Conservation (phyloP, 2,329 filamentous ascomycete species). For the Nannizziopsis arthrosporioides region DNA sequence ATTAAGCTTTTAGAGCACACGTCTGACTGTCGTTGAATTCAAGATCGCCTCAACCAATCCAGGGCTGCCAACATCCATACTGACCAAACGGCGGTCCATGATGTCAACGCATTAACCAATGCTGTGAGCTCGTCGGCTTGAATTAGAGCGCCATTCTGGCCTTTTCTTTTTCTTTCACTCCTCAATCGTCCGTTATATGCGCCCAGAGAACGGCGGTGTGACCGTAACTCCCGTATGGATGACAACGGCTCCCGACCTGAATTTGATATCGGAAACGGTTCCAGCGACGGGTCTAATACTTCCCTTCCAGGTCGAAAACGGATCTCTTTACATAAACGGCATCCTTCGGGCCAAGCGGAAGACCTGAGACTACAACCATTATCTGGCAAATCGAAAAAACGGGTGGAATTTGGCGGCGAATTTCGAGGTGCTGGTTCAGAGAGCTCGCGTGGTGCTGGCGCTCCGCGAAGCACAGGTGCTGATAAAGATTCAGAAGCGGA, state of each 20-base stretch:
- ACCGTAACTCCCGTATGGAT: conserved; percentile 2
- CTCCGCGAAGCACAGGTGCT: background rate
- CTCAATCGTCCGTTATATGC: background rate
- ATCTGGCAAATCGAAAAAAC: conserved; percentile 2
- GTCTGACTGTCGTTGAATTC: too few species aligned
- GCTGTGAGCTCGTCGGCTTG: too few species aligned
- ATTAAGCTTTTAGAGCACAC: too few species aligned
- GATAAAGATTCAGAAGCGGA: conserved; percentile 24
- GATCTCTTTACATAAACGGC: background rate
- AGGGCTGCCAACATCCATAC: too few species aligned
- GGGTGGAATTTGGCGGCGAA: conserved; percentile 1
- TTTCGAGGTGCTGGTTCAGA: background rate
- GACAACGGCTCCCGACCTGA: background rate
- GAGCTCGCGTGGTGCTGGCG: background rate
- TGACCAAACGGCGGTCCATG: too few species aligned
- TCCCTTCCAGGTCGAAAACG: background rate
- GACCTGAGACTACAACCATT: background rate
- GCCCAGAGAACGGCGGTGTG: too few species aligned
- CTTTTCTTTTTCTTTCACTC: background rate
- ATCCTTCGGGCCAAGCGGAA: conserved; percentile 1
- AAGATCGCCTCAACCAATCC: too few species aligned
- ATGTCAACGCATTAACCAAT: too few species aligned
- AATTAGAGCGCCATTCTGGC: too few species aligned
- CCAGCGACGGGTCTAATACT: conserved; percentile 2
- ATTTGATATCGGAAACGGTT: conserved; percentile 1